Conservation (phyloP, 106 monocot genomes). For the Hemerocallis citrina region DNA sequence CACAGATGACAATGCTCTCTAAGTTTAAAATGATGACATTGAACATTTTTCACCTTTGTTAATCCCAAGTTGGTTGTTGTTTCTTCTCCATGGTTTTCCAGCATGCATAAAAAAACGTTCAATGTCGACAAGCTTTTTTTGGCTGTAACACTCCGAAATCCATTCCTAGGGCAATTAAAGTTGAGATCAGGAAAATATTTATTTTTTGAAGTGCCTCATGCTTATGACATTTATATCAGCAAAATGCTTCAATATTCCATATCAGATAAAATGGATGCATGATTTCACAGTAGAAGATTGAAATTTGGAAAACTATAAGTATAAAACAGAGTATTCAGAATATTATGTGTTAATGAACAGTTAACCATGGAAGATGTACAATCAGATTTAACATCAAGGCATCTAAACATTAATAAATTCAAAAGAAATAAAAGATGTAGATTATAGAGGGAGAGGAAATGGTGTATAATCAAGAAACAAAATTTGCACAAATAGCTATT, state of each 20-base stretch:
- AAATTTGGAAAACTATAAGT: no score
- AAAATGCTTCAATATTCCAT: neutral
- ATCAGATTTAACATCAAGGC: no score
- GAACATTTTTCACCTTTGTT: conserved; percentile 27
- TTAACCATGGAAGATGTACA: no score
- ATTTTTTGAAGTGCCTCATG: neutral
- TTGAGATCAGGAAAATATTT: neutral
- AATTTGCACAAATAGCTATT: no score
- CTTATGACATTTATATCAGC: neutral
- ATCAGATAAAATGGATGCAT: neutral
- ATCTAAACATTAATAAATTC: no score
- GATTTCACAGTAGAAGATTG: neutral
- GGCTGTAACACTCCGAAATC: conserved; percentile 70
- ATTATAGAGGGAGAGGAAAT: no score
- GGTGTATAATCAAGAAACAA: no score
- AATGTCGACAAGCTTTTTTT: conserved; percentile 83
- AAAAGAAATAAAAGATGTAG: no score
- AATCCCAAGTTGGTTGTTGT: conserved; percentile 14
- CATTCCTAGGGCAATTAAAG: conserved; percentile 54
- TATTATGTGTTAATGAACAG: no score
- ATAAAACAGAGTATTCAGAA: no score
- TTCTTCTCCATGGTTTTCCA: conserved; percentile 87
- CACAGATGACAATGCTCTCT: neutral
- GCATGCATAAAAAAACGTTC: conserved; percentile 86
- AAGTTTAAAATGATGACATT: neutral